Evolutionary conservation across 2,329 filamentous ascomycete species (phyloP), one percentile per base, ranked within the genome.

Genomic region (Cladosporium austrohemisphaericum): DNA sequence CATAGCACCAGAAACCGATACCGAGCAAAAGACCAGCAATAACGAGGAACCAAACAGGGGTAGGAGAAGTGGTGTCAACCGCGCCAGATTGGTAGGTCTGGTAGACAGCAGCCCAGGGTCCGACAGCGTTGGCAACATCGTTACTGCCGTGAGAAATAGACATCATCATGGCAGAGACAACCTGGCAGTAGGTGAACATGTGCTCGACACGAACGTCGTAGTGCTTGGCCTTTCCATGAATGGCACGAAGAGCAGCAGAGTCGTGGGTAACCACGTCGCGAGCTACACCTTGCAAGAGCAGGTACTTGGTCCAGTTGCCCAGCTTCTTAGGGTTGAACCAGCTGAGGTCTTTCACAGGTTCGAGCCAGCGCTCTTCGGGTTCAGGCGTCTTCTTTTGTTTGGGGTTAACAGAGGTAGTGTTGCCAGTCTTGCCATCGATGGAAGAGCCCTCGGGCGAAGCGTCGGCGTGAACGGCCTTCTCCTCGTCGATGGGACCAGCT

Each of bases 81-180:
- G 54, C 58, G 2, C 74, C 76, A 0, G 67, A 70, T 19, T 68
- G 58, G 75, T 77, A 85, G 55, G 83, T 76, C 54, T 78, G 68
- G 65, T 73, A 85, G 57, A 83, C 76, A 35, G 79, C 76, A 1
- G 81, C 76, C 56, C 78, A 80, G 1, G 81, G 81, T 0, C 80
- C 80, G 44, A 83, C 74, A 16, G 80, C 80, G 60, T 78, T 84
- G 58, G 77, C 71, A 22, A 60, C 77, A 54, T 85, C 81, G 64
- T 85, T 85, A 53, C 79, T 78, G n/a, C 81, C 81, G 65, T 85
- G 84, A 1, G 82, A 81, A 57, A 87, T 85, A 1, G 81, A 85
- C 29, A 83, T 83, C 51, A 83, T 86, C 68, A 81, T 84, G 50
- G 84, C 84, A n/a, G 82, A 84, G 51, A 84, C 65, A 52, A 85